Base-by-base conservation (phyloP, 768 basidiomycete species). In the Leccinellum luteum region DNA sequence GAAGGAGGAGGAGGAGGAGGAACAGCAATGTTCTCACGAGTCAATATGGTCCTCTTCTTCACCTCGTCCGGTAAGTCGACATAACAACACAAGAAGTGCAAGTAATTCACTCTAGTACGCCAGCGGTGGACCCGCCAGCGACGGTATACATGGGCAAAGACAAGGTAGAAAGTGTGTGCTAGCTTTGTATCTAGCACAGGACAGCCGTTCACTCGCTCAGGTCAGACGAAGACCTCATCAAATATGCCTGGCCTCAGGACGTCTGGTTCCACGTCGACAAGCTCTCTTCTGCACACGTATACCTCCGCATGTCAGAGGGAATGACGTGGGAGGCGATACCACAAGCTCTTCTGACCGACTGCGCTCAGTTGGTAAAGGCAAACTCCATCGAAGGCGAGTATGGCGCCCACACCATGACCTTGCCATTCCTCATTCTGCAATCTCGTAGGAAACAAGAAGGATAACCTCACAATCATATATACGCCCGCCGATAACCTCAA, bases 221-320 rank as follows among this genome's bases (percentile, higher is more conserved):
- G 59, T 59, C 70, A 98, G 96, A 99, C 76, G 96, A 98, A 72
- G 94, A 97, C 50, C 76, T 98, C 51, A 93, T 98, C 66, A 90
- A 85, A 73, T 97, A 93, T 66, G 94, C 90, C 7, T 89, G 88
- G 87, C 88, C 90, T 8, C 85, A 89, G 71, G 91, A 93, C 59
- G 75, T 92, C 53, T 92, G 91, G 92, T 97, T 98, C 63, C 97
- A 98, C 73, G 97, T 99, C 60, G 97, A 98, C 78, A 96, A 95
- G 71, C 85, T 98, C 28, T 96, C 93, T 0, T 97, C 94, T 3
- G 94, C 95, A 1, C 94, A 98, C 71, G 95, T 98, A 41, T 98
- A 98, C 71, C 78, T 98, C n/a, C 88, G 95, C 32, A 85, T 98
- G 79, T 82, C 90, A 0, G 82, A 84, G 3, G 78, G 75, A n/a